Evolutionary conservation across 495 filamentous ascomycete genomes (phyloP), one percentile per base, ranked within the genome.

Genomic region (Pseudotulostoma volvatum): DNA sequence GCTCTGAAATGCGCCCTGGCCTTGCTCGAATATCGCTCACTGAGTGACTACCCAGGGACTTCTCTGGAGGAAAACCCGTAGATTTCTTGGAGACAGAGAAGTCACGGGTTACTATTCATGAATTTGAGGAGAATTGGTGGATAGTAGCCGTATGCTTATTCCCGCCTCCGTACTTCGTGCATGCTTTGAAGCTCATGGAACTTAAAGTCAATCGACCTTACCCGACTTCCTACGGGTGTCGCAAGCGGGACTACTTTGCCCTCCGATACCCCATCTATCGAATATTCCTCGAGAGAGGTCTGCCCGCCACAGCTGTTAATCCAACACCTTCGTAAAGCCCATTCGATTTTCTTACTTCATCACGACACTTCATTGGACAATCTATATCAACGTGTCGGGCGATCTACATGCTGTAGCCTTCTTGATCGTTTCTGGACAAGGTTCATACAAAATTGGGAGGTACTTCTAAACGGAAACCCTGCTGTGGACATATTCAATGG

Each of bases 121-220:
- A 96, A 55, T 58, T 96, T 38, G 80, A 84, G 54, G 68, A 79
- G 43, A 78, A 82, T 34, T 99, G 90, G 90, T 99, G 90, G 90
- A 74, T 94, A 45, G 61, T 95, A 34, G 86, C 86, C 41, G 87
- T 93, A 56, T 43, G 64, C 16, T 13, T 32, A 5, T 18, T 38
- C 37, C 36, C 33, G 13, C 2, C 9, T 17, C 20, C n/a, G 14
- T 34, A 43, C n/a, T n/a, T n/a, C n/a, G n/a, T n/a, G n/a, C n/a
- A n/a, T n/a, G n/a, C n/a, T n/a, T n/a, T n/a, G n/a, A n/a, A n/a
- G n/a, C n/a, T n/a, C n/a, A n/a, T 41, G 33, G 13, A 18, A 25
- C 9, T 8, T n/a, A 14, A 48, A 84, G 79, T 82, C 77, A 37
- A 64, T 92, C 46, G 76, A 83, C 54, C 61, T 86, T 16, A 92